Evolutionary conservation across 2,329 filamentous ascomycete species (phyloP), one percentile per base, ranked within the genome.

Genomic region (Pyricularia grisea): DNA sequence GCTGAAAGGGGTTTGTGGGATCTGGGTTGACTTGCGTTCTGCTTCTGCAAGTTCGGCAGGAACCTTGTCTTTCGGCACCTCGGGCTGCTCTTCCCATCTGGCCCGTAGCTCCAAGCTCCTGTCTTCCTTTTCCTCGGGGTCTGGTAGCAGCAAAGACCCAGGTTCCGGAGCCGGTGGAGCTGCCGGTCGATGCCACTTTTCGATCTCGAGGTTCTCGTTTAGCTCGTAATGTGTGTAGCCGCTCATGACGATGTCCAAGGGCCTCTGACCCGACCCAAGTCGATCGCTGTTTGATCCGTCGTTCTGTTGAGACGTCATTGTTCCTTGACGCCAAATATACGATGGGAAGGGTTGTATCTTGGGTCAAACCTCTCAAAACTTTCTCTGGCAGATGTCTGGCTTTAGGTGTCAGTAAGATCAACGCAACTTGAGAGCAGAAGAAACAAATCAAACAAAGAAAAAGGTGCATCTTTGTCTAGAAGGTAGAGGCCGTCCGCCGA

Each of bases 161-260:
- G 60, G 11, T 3, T 2, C 60, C 25, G 60, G 60, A 50, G 42
- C 42, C n/a, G 14, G 6, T 7, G 20, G 60, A 63, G 60, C 27
- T 3, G 42, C 60, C 17, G 27, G 23, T 17, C 12, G 60, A 63
- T 63, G 6, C 60, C 65, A 55, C 36, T 28, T 28, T 14, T 55
- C 65, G 23, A 55, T 42, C 33, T 67, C 65, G 11, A 67, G 65
- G 65, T 67, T 67, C 36, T 67, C 65, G 36, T 55, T 55, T 20
- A 67, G 65, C 65, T 27, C 65, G 14, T 50, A 67, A n/a, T 27
- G 36, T 14, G 42, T 7, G 33, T 36, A 11, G 12, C 27, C 60
- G 42, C 42, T n/a, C 42, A 50, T 50, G 20, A 50, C 42, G 17
- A 6, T 50, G 4, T 50, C 42, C 42, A n/a, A n/a, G 17, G 42